Conservation (phyloP, 148 eudicot species). For the Persicaria maculosa region DNA sequence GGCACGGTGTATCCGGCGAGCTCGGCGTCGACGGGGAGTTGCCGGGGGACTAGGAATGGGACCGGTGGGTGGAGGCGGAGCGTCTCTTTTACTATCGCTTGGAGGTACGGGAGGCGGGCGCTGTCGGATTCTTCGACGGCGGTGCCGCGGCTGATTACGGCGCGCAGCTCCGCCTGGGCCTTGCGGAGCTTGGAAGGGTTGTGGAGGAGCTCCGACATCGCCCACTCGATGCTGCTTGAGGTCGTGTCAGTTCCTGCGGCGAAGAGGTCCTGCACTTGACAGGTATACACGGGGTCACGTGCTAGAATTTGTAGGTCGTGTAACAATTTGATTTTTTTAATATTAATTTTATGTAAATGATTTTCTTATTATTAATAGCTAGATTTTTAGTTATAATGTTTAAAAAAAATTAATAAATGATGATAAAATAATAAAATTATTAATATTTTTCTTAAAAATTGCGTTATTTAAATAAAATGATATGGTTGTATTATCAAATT, state of each 20-base stretch:
- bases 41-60: slow-evolving; percentile 41
- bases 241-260: slow-evolving; percentile 17
- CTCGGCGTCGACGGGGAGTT: slow-evolving; percentile 31
- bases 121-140: slow-evolving; percentile 21
- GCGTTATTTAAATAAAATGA: too few relatives aligned
- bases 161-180: slow-evolving; percentile 12
- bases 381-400: too few relatives aligned
- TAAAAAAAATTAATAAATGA: too few relatives aligned
- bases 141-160: slow-evolving; percentile 1
- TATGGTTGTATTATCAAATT: too few relatives aligned
- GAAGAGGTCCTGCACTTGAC: slow-evolving; percentile 9
- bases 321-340: too few relatives aligned
- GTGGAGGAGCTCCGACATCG: slow-evolving; percentile 15
- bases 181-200: slow-evolving; percentile 10
- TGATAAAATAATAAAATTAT: too few relatives aligned
- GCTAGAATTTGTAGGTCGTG: background rate
- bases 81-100: slow-evolving; percentile 48
- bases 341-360: too few relatives aligned
- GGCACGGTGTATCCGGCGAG: slow-evolving; percentile 30
- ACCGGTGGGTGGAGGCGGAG: slow-evolving; percentile 50
- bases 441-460: too few relatives aligned
- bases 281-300: background rate
- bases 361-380: too few relatives aligned
- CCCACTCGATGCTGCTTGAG: slow-evolving; percentile 16
- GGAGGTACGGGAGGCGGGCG: slow-evolving; percentile 40